Evolutionary conservation across 352 stramenopile species (phyloP).

Genomic region (Pythium diclinum): DNA sequence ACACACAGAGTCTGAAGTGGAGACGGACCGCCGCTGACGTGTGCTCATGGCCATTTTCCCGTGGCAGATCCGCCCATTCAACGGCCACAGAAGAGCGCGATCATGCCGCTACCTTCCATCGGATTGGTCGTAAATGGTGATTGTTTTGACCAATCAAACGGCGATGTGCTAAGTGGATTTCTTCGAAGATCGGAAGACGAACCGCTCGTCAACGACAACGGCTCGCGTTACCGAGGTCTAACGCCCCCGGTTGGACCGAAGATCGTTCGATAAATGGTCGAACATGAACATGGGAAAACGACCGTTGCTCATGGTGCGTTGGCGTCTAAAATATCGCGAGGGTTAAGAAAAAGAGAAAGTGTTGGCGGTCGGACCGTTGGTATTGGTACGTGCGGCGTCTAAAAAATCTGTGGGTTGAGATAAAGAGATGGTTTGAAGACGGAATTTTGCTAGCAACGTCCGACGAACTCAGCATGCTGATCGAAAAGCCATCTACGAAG

Average conservation of each 20-base stretch:
- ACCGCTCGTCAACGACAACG: neutral
- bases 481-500: neutral
- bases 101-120: constrained; percentile 9
- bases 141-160: neutral
- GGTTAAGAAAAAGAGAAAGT: too few relatives aligned
- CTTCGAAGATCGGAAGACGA: neutral
- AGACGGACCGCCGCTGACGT: neutral
- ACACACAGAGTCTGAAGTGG: neutral
- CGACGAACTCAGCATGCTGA: neutral
- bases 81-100: constrained; percentile 3
- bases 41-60: neutral
- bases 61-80: neutral
- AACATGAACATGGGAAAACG: too few relatives aligned
- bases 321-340: too few relatives aligned
- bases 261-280: too few relatives aligned
- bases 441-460: too few relatives aligned
- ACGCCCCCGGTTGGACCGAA: neutral
- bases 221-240: neutral
- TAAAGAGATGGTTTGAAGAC: neutral
- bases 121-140: constrained; percentile 2
- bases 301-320: too few relatives aligned
- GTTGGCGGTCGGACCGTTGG: too few relatives aligned
- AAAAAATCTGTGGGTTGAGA: neutral
- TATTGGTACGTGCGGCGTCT: neutral
- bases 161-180: neutral